Evolutionary conservation across 495 filamentous ascomycete genomes (phyloP), one percentile per base, ranked within the genome.

Genomic region (Neurospora sp.): DNA sequence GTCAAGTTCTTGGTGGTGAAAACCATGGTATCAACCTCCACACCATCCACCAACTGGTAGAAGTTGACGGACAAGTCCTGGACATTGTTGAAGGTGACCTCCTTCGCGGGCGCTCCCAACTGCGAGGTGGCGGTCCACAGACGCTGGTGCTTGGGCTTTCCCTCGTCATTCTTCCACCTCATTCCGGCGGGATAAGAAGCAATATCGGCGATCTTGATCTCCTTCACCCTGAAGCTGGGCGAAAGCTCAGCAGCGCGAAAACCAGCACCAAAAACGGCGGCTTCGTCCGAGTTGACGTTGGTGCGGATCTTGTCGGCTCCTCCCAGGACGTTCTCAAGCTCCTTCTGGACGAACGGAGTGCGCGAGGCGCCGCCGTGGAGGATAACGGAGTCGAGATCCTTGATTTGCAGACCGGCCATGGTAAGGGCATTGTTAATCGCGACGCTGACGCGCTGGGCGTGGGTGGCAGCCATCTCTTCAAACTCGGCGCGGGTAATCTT

Each of bases 231-330:
- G 87, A 99, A 99, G 78, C 90, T 94, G 42, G 94, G 93, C 81
- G 92, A 96, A 69, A 98, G 86, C 73, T 90, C 90, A 68, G 96
- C 96, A 39, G 91, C 96, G 79, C 93, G 93, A 86, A 98, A 98
- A 22, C 93, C 94, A 69, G 96, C 96, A 75, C 96, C 96, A 81
- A 99, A 97, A 18, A 97, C 96, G 69, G 96, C 96, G 18, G 96
- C 89, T 83, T 99, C 96, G 80, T 99, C 96, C 38, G 94, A 91
- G 82, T 99, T 99, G 76, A 99, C 96, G 77, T 94, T 98, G 75
- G 91, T 90, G 71, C 93, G 89, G 73, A 99, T 85, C 84, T 97
- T 98, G 69, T 90, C 88, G 7, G 88, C 84, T 18, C 85, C 86
- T 10, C 92, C 91, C 39, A 90, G 87, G 69, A 92, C 79, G 69